Evolutionary conservation across 176 grass and related monocot species (phyloP), one percentile per base, ranked within the genome.

Genomic region (Musa acuminata): DNA sequence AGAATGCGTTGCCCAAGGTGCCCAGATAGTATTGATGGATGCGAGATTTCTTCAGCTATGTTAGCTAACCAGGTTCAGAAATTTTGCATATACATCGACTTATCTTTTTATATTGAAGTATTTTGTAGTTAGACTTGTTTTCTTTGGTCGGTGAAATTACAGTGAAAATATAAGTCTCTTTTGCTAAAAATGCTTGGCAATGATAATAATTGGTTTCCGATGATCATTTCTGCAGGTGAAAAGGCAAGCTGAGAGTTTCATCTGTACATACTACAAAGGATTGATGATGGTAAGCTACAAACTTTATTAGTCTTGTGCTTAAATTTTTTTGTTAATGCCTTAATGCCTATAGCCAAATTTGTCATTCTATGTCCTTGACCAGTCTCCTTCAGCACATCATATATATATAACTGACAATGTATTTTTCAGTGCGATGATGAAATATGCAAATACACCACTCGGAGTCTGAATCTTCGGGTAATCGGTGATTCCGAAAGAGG

Each of bases 171-270:
- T 62, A 7, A 8, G 14, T 19, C 20, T 62, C 17, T 71, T 11
- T 17, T 6, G 35, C 24, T 11, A 19, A 53, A 72, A 72, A 22
- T 24, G n/a, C 17, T 27, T 54, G 21, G 5, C 22, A 27, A 64
- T 51, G 57, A 82, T 79, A 62, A 27, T 21, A 64, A 70, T 63
- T 64, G 57, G 62, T 78, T 20, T 71, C 51, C 81, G 35, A 73
- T 62, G 71, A 49, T 25, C 67, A 22, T 35, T 80, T 73, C 52
- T 77, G 76, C 78, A 99, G 91, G 86, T 95, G 59, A 99, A 99
- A 87, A 91, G 96, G 59, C 96, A 91, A 74, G 91, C 84, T 83
- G 96, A 99, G 77, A 87, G 77, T 88, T 95, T 95, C 74, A 91
- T 91, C 60, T 87, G 60, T 48, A 76, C 78, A 6, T 99, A 95